Conservation (phyloP, 768 basidiomycete species). For the Hortiboletus campestris region DNA sequence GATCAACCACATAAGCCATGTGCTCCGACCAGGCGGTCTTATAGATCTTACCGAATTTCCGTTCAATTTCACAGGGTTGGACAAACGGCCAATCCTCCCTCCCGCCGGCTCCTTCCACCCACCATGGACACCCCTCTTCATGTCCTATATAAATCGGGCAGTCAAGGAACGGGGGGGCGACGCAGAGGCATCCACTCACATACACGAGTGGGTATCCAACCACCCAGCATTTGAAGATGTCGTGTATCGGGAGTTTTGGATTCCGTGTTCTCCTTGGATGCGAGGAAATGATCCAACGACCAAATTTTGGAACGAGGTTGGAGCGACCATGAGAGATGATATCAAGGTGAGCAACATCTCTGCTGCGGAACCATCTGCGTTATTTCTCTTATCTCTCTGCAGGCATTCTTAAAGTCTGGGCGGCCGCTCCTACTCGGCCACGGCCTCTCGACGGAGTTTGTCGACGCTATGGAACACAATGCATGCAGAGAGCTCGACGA, state of each 20-base stretch:
- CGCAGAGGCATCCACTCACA: slow-evolving; percentile 57
- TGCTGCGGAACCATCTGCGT: neutral
- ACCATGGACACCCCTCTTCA: slow-evolving; percentile 65
- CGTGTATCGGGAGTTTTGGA: slow-evolving; percentile 57
- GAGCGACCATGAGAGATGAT: slow-evolving; percentile 55
- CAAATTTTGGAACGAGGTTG: slow-evolving; percentile 41
- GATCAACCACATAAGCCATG: slow-evolving; percentile 63
- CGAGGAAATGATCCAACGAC: slow-evolving; percentile 20
- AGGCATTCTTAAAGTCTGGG: slow-evolving; percentile 66
- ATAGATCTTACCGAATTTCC: slow-evolving; percentile 68
- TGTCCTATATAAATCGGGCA: slow-evolving; percentile 53
- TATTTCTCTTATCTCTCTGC: neutral
- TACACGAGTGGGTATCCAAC: slow-evolving; percentile 52
- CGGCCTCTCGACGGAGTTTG: slow-evolving; percentile 52
- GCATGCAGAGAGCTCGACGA: slow-evolving; percentile 52
- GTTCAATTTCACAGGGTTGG: slow-evolving; percentile 56
- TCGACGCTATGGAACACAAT: slow-evolving; percentile 53
- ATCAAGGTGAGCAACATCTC: slow-evolving; percentile 41
- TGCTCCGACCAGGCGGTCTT: slow-evolving; percentile 70
- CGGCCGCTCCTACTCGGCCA: slow-evolving; percentile 66
- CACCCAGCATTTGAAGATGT: slow-evolving; percentile 60
- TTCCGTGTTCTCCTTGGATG: slow-evolving; percentile 57
- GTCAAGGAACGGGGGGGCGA: slow-evolving; percentile 57
- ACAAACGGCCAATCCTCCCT: slow-evolving; percentile 44
- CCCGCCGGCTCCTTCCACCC: slow-evolving; percentile 42